phyloP scores from a whole-genome alignment of 2,329 filamentous ascomycete species.

The Sarocladiaceae sp. region DNA sequence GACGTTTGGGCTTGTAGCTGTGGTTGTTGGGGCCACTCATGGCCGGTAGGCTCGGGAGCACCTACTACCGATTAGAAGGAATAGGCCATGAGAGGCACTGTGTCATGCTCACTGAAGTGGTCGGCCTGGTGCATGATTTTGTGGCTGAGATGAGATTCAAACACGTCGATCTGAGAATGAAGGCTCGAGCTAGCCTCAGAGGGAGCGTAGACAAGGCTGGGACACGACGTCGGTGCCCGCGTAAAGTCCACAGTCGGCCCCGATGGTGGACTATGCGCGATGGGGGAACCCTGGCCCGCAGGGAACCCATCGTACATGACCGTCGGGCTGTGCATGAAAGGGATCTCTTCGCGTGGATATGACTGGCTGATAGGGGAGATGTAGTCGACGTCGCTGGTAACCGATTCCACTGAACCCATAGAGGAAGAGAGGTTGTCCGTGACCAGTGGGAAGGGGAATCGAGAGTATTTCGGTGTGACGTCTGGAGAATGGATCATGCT shows the following conservation, averaged over 20 bases:
- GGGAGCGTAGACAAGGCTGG: conserved; percentile 54
- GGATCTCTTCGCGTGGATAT: conserved; percentile 51
- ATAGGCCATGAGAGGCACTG: conserved; percentile 27
- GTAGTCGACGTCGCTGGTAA: conserved; percentile 58
- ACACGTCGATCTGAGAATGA: conserved; percentile 50
- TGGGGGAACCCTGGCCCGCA: conserved; percentile 41
- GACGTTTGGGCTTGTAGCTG: no score
- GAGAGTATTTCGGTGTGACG: conserved; percentile 33
- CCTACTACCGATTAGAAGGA: conserved; percentile 34
- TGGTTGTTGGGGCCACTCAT: conserved; percentile 38
- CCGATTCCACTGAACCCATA: conserved; percentile 38
- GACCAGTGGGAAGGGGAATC: conserved; percentile 39
- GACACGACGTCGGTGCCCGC: conserved; percentile 52
- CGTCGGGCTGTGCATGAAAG: conserved; percentile 49
- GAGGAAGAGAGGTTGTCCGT: conserved; percentile 47
- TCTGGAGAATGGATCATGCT: conserved; percentile 24
- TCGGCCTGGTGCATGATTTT: conserved; percentile 47
- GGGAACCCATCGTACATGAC: conserved; percentile 53
- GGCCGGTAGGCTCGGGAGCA: conserved; percentile 41
- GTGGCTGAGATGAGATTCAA: conserved; percentile 48
- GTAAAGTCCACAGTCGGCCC: conserved; percentile 50
- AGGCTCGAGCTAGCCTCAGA: conserved; percentile 57
- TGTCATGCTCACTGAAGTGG: conserved; percentile 43
- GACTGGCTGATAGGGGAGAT: conserved; percentile 53
- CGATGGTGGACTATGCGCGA: conserved; percentile 49